A percentile compares a stretch with the other conserved stretches of the same genome.
These are phyloP conservation scores for Pleurostoma richardsiae DNA, from an alignment of 2,329 filamentous ascomycete species.

Conservation along the genomic window DNA sequence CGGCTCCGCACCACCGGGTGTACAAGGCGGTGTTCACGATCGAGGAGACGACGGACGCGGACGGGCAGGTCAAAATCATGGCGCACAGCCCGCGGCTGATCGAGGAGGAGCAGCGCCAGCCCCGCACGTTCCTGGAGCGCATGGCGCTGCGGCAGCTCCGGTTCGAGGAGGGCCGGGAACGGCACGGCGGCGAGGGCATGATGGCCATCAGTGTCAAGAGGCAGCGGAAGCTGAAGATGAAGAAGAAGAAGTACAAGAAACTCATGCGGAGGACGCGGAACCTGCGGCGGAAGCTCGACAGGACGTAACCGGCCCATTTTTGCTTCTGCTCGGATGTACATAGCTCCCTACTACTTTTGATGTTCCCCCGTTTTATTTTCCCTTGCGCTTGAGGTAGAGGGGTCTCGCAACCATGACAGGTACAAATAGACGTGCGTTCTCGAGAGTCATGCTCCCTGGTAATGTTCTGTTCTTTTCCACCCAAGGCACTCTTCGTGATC, in stretches of 20 bases:
- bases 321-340: no score
- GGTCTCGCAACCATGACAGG: no score
- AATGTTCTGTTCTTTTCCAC: no score
- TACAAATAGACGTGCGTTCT: no score
- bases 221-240: conserved; percentile 96
- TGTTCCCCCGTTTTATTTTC: no score
- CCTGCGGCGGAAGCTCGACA: conserved; percentile 77
- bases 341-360: no score
- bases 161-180: conserved; percentile 49
- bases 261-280: conserved; percentile 89
- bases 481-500: no score
- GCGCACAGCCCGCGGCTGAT: conserved; percentile 57
- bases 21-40: conserved; percentile 64
- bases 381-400: no score
- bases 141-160: conserved; percentile 60
- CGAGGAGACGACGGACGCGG: conserved; percentile 57
- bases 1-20: conserved; percentile 42
- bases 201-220: conserved; percentile 84
- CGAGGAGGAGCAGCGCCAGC: conserved; percentile 33
- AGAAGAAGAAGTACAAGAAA: conserved; percentile 99
- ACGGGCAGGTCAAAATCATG: conserved; percentile 55
- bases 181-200: conserved; percentile 50
- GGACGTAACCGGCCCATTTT: conserved; percentile 34
- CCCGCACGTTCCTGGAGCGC: conserved; percentile 62
- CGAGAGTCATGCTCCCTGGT: no score